Evolutionary conservation across 1,139 yeast species (phyloP).

Genomic region (Sugiyamaella novakii): DNA sequence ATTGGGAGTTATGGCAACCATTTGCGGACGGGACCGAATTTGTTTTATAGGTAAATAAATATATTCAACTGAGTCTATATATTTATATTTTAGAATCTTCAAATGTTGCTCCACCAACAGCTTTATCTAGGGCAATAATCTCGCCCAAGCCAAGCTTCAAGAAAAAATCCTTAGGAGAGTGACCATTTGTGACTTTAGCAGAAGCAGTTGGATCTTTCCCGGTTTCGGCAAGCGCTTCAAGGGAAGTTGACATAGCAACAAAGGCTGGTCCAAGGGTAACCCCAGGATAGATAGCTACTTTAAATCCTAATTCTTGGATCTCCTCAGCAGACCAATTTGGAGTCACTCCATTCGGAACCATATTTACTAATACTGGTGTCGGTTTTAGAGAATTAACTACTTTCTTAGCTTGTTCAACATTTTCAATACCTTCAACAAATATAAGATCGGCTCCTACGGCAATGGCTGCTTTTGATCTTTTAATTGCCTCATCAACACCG

Average conservation of each 20-base stretch:
- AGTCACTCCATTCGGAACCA: conserved; percentile 23
- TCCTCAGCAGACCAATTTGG: conserved; percentile 22
- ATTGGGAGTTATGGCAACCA: conserved; percentile 21
- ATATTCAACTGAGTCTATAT: neutral
- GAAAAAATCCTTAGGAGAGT: conserved; percentile 21
- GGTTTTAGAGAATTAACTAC: conserved; percentile 17
- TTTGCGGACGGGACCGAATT: conserved; percentile 2
- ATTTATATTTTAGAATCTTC: neutral
- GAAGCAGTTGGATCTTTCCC: conserved; percentile 9
- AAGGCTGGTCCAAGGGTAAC: conserved; percentile 20
- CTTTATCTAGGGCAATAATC: conserved; percentile 20
- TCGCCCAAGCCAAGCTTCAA: conserved; percentile 21
- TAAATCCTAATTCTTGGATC: conserved; percentile 21
- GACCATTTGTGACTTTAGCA: too few species aligned
- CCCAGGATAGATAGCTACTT: conserved; percentile 24
- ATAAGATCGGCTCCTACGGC: conserved; percentile 22
- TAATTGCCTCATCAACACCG: conserved; percentile 24
- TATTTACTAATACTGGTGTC: conserved; percentile 21
- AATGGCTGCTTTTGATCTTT: conserved; percentile 19
- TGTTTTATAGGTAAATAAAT: neutral
- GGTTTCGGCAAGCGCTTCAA: conserved; percentile 9
- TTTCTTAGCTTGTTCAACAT: conserved; percentile 21
- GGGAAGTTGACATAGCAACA: conserved; percentile 11
- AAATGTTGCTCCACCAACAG: conserved; percentile 19
- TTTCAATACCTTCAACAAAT: conserved; percentile 24